phyloP scores from a whole-genome alignment of 768 basidiomycete species.

The Termitomyces sp. region DNA sequence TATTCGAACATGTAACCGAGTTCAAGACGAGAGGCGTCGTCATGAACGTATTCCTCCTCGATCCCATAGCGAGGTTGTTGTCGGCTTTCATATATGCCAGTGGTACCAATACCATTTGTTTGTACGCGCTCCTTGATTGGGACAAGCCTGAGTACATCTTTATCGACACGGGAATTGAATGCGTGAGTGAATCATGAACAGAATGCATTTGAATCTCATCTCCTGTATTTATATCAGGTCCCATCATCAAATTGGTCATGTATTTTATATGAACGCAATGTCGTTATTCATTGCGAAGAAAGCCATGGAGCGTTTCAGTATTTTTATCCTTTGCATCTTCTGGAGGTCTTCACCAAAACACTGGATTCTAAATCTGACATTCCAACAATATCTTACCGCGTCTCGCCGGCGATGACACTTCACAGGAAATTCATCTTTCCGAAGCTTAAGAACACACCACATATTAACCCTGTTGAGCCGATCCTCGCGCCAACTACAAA shows the following conservation, averaged over 20 bases:
- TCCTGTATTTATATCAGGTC: conserved; percentile 32
- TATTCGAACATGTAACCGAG: conserved; percentile 56
- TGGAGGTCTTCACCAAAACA: conserved; percentile 28
- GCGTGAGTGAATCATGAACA: conserved; percentile 42
- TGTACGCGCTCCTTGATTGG: conserved; percentile 69
- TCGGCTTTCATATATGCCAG: conserved; percentile 69
- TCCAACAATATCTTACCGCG: conserved; percentile 36
- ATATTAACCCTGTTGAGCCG: background rate
- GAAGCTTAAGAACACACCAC: background rate
- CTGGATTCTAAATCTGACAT: conserved; percentile 25
- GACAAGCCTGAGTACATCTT: conserved; percentile 63
- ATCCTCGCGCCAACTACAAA: background rate
- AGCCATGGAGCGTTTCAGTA: conserved; percentile 62
- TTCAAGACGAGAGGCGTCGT: conserved; percentile 67
- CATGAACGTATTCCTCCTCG: conserved; percentile 76
- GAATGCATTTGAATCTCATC: background rate
- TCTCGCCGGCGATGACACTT: conserved; percentile 43
- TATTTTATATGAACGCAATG: conserved; percentile 59
- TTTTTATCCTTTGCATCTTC: conserved; percentile 56
- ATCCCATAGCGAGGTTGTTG: conserved; percentile 55
- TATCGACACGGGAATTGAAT: conserved; percentile 70
- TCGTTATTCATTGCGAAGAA: conserved; percentile 75
- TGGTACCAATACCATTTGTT: conserved; percentile 47
- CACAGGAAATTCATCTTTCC: conserved; percentile 55
- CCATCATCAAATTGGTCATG: conserved; percentile 77